Base-by-base conservation (phyloP, 352 stramenopile genomes). In the Hyphochytrium catenoides region DNA sequence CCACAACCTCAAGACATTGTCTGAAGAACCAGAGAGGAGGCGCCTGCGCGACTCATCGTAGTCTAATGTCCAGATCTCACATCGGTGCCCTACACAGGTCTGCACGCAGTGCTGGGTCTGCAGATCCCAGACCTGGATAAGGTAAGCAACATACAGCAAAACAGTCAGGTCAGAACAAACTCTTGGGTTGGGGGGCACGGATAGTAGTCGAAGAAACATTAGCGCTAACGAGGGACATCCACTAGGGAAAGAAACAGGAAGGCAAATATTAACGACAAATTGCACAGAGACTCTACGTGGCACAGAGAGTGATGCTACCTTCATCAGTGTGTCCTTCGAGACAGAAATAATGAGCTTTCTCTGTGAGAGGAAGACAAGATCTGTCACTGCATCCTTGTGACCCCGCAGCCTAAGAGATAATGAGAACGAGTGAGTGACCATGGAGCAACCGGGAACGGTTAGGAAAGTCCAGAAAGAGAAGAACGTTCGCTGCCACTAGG, bases 71-170 rank as follows among this genome's bases (percentile, higher is more conserved):
- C 82, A 93, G 4, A 94, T 74, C 47, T 93, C 79, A 27, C 72
- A 85, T 18, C 76, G 59, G 51, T 93, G 76, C 20, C 76, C 74
- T 22, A 91, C 70, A 42, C 85, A 79, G 7, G 83, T 94, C 48
- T 93, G 76, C 30, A 93, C 54, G 47, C 83, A 95, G 51, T 89
- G 65, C 57, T 93, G 74, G 20, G 70, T 89, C 21, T 87, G 69
- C 3, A 92, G 53, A 44, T 94, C 82, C 82, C 82, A 95, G 12
- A 90, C 62, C 39, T 45, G 32, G n/a, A n/a, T 30, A 30, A n/a
- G n/a, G 12, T 30, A n/a, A 30, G 12, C n/a, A n/a, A n/a, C n/a
- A n/a, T n/a, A n/a, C n/a, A n/a, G n/a, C n/a, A n/a, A n/a, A n/a
- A n/a, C n/a, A n/a, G n/a, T n/a, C n/a, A n/a, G n/a, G n/a, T n/a